These are phyloP conservation scores for Populus hybrid DNA, from an alignment of 441 rosid genomes.

Conservation along the genomic window DNA sequence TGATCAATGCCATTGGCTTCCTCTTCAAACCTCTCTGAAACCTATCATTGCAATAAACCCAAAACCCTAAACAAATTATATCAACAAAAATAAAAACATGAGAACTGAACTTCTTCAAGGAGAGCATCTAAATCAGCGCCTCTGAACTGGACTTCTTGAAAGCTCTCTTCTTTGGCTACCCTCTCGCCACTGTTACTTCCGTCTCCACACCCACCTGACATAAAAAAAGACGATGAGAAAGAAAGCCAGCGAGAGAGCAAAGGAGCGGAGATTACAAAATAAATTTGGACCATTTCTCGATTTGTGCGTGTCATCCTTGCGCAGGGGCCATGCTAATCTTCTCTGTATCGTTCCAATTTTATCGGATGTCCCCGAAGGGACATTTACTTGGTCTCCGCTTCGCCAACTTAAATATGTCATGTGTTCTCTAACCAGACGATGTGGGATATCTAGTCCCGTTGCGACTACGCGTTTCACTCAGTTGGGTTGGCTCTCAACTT, in stretches of 20 bases:
- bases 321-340: constrained; percentile 72
- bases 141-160: constrained; percentile 69
- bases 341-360: constrained; percentile 75
- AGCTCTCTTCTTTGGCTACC: constrained; percentile 62
- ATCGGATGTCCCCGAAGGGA: constrained; percentile 31
- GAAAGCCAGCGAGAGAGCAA: neutral
- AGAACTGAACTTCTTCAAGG: constrained; percentile 27
- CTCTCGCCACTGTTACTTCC: constrained; percentile 41
- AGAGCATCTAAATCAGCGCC: constrained; percentile 73
- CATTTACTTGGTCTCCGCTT: no score
- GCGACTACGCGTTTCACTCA: neutral
- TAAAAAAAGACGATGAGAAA: neutral
- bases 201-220: constrained; percentile 38
- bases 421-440: neutral
- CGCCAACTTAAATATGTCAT: accelerated
- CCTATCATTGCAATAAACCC: constrained; percentile 27
- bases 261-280: neutral
- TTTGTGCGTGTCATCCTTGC: constrained; percentile 71
- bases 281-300: constrained; percentile 54
- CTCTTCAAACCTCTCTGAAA: constrained; percentile 49
- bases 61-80: neutral
- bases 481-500: neutral
- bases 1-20: no score
- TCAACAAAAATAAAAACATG: neutral
- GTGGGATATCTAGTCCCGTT: neutral